Conservation (phyloP, 148 eudicot species). For the Cornus suecica region DNA sequence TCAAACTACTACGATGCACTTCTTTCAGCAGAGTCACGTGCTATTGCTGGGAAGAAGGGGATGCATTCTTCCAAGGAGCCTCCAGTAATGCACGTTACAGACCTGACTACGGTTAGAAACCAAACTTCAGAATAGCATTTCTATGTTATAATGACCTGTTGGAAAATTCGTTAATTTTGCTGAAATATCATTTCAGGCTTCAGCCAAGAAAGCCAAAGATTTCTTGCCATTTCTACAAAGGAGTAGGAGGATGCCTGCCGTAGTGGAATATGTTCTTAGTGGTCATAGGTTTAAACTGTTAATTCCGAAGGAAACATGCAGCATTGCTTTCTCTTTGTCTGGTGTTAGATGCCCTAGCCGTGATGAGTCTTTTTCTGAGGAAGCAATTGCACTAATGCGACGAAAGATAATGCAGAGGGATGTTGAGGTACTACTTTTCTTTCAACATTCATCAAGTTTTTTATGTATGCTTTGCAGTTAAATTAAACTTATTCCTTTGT, state of each 20-base stretch:
- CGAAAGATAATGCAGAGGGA: constrained; percentile 93
- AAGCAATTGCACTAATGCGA: constrained; percentile 94
- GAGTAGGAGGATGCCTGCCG: constrained; percentile 64
- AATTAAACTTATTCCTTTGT: not conserved
- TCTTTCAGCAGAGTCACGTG: constrained; percentile 82
- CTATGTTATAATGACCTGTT: constrained; percentile 3
- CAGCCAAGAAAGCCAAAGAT: constrained; percentile 82
- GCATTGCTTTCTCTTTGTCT: constrained; percentile 81
- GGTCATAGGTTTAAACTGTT: constrained; percentile 85
- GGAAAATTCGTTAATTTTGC: not conserved
- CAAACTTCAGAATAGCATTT: not conserved
- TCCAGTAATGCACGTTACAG: constrained; percentile 64
- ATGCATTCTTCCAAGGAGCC: constrained; percentile 66
- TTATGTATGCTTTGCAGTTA: not conserved
- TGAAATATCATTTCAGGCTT: constrained; percentile 40
- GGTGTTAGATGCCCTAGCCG: constrained; percentile 98
- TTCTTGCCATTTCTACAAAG: constrained; percentile 84
- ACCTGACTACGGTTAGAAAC: constrained; percentile 71
- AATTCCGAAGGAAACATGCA: constrained; percentile 86
- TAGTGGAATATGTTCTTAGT: constrained; percentile 89
- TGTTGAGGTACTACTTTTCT: constrained; percentile 69
- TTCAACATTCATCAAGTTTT: not conserved
- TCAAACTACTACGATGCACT: constrained; percentile 86
- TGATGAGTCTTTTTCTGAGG: constrained; percentile 77
- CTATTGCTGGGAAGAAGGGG: constrained; percentile 68